Base-by-base conservation (phyloP, 257 asterid species). In the Agastache rugosa region DNA sequence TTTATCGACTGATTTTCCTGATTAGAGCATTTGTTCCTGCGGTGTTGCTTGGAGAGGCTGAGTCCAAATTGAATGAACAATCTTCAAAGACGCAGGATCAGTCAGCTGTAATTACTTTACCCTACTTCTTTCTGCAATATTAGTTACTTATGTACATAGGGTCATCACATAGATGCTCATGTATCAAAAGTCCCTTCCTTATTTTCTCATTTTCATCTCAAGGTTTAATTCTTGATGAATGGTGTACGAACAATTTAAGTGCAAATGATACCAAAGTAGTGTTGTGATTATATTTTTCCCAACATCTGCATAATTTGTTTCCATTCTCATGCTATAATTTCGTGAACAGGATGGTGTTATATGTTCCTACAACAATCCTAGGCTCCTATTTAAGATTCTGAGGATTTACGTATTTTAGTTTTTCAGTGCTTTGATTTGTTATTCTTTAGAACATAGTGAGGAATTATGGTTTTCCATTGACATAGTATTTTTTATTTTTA, bases 1-100 rank as follows among this genome's bases (percentile, higher is more conserved):
- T 23, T 78, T 35, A n/a, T 63, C 31, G 61, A 72, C 65, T 79
- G 56, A 20, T 65, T 78, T 76, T 60, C 69, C 77, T 73, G 79
- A 69, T 31, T 80, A 95, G 99, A 81, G 99, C 99, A 79, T 95
- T 95, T 86, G 99, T 95, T 75, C 99, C 99, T 54, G 99, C 99
- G 67, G 99, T 95, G 51, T 84, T 95, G 79, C 86, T 95, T 78
- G 99, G 99, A 83, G 99, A 92, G 85, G 80, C 90, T 63, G 99
- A 95, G 75, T 78, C 91, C 42, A 95, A 90, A 85, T 71, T 71
- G 80, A 90, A 82, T 61, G 99, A 95, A 76, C 98, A 89, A 66
- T 86, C 97, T 74, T 73, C 92, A 47, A 95, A 90, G 90, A 75
- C 83, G 50, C 96, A 83, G 76, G 99, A 95, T 47, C 91, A 75